Conservation (phyloP, 345 rosid genomes). For the Eucalyptus rudis region DNA sequence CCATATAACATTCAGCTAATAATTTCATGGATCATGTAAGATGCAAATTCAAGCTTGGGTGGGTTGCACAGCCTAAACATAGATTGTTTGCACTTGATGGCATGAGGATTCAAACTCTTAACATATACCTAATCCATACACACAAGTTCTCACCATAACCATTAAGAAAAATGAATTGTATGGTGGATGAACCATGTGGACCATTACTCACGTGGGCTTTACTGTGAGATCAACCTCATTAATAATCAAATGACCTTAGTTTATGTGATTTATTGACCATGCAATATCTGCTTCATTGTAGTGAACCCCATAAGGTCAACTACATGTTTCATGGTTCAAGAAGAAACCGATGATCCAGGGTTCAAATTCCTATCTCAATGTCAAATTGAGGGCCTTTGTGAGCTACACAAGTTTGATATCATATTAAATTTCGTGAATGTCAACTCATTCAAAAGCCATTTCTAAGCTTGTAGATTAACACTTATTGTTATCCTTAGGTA, state of each 20-base stretch:
- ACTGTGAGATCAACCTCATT: background rate
- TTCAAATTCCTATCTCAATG: background rate
- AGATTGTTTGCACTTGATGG: background rate
- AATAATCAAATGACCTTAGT: background rate
- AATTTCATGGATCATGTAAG: background rate
- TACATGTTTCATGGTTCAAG: background rate
- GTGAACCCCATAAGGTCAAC: background rate
- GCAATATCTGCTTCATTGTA: background rate
- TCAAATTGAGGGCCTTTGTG: background rate
- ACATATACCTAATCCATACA: background rate
- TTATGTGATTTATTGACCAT: too few relatives aligned
- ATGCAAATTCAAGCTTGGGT: background rate
- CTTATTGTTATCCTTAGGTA: background rate
- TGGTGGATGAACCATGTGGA: background rate
- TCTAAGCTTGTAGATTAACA: background rate
- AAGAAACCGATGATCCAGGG: background rate
- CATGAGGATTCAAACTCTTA: background rate
- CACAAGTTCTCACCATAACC: background rate
- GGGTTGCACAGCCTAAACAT: background rate
- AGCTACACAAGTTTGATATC: background rate
- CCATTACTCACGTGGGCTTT: background rate
- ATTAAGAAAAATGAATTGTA: too few relatives aligned
- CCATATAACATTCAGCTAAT: background rate
- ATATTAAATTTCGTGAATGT: background rate
- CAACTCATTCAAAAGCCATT: background rate